Base-by-base conservation (phyloP, 2,329 filamentous ascomycete genomes). In the Rhexocercosporidium sp. region DNA sequence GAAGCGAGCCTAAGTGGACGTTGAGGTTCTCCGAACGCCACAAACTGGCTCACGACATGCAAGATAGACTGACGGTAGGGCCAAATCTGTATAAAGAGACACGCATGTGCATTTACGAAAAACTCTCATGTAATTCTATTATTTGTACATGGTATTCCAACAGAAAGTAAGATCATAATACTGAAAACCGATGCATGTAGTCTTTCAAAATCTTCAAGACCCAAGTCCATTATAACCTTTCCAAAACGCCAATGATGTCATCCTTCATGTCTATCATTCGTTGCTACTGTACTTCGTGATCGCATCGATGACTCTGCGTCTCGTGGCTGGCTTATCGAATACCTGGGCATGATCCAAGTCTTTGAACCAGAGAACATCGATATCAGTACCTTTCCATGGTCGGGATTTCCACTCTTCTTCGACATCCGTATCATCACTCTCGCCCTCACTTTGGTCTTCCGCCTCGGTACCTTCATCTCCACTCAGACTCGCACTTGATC, bases 301-400 rank as follows among this genome's bases (percentile, higher is more conserved):
- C 59, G 73, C 76, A 53, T 75, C 65, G 34, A 80, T 75, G 39
- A 81, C 31, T 54, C 69, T 75, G n/a, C 63, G 68, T 68, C 79
- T 78, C 14, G 74, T 76, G 9, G 65, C 69, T 56, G 71, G 72
- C 59, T 71, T 74, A 64, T 84, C 80, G 74, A 86, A 86, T 0
- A 84, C 83, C 71, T 88, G 82, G 1, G 85, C 86, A 75, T 89
- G 86, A 75, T 88, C 85, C 41, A 86, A 77, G 3, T 82, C 80
- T 11, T 81, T 78, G 74, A 83, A 87, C 85, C 86, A 89, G 1
- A 88, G 66, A 18, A 86, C 79, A 66, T 88, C 83, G 41, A 54
- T 81, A 11, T 74, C 74, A 14, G 53, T 63, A 70, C 69, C 76
- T 62, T 11, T 79, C 73, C 65, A 75, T 37, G 54, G 78, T 73